Base-by-base conservation (phyloP, 1,139 yeast species). In the Yamadazyma diospyri region DNA sequence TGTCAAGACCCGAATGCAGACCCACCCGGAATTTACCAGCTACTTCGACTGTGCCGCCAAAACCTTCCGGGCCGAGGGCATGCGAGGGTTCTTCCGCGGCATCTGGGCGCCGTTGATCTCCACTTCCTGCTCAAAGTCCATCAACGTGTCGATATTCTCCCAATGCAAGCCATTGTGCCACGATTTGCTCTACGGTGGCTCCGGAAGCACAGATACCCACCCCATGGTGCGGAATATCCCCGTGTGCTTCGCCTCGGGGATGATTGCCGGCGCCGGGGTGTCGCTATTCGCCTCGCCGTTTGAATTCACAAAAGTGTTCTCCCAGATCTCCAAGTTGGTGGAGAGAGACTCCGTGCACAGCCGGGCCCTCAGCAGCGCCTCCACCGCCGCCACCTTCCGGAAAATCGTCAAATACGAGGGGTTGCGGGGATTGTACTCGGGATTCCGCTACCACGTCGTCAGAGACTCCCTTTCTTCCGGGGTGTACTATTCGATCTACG, bases 1-100 rank as follows among this genome's bases (percentile, higher is more conserved):
- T 8, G 69, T 87, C 37, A 87, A 87, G 54, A 85, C 94, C 0
- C 61, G 95, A 42, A 79, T 84, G 76, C 95, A 87, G 53, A 82
- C 95, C 0, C 83, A 84, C 54, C 55, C 56, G 33, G 69, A 72
- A 29, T 85, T 76, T 56, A 61, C 62, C 9, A 69, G 76, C 29
- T 72, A 81, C 29, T 56, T 68, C 41, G 78, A 77, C 37, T 86
- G 95, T 51, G 61, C 81, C 11, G 51, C 51, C 21, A 63, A 69
- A 33, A 82, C 95, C 0, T 64, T 77, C 27, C 47, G 51, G 8
- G 59, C 64, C 6, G 95, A 84, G 49, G 95, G 95, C 0, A 27
- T 79, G 3, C 44, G 59, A 11, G 95, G 95, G 5, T 76, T 87
- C 41, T 87, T 78, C 53, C 60, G 95, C 41, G 96, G 95, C 4